phyloP scores from a whole-genome alignment of 2,329 filamentous ascomycete species.

The Talaromyces islandicus region DNA sequence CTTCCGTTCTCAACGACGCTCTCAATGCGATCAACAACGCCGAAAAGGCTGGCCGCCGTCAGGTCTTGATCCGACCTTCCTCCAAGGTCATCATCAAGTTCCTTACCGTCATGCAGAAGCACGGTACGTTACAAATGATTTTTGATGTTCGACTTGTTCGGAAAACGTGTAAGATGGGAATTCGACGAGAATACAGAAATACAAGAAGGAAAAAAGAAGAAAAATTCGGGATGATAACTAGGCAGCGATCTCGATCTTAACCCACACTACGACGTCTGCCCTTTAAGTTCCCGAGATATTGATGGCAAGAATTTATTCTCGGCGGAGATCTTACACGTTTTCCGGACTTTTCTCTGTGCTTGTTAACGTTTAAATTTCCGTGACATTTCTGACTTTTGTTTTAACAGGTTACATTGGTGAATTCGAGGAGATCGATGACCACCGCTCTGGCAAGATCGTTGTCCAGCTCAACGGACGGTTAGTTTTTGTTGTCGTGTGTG shows the following conservation, averaged over 20 bases:
- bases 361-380: conserved; percentile 90
- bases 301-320: conserved; percentile 36
- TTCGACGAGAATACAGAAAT: neutral
- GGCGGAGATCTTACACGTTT: conserved; percentile 97
- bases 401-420: conserved; percentile 90
- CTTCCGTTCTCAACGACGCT: conserved; percentile 98
- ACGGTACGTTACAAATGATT: conserved; percentile 65
- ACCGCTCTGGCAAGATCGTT: conserved; percentile 99
- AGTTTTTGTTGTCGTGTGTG: conserved; percentile 13
- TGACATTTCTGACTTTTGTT: conserved; percentile 64
- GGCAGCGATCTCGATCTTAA: conserved; percentile 74
- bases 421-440: conserved; percentile 99
- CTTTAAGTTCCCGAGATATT: conserved; percentile 99
- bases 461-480: conserved; percentile 96
- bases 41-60: conserved; percentile 99
- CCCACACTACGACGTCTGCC: conserved; percentile 78
- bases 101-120: conserved; percentile 97
- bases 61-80: conserved; percentile 94
- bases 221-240: conserved; percentile 99
- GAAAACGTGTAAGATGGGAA: conserved; percentile 7
- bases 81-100: conserved; percentile 99
- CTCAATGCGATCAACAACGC: conserved; percentile 99
- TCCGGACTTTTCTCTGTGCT: conserved; percentile 62
- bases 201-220: conserved; percentile 1
- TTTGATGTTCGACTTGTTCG: neutral